Conservation (phyloP, 805 yeast genomes). For the Nakazawaea holstii region DNA sequence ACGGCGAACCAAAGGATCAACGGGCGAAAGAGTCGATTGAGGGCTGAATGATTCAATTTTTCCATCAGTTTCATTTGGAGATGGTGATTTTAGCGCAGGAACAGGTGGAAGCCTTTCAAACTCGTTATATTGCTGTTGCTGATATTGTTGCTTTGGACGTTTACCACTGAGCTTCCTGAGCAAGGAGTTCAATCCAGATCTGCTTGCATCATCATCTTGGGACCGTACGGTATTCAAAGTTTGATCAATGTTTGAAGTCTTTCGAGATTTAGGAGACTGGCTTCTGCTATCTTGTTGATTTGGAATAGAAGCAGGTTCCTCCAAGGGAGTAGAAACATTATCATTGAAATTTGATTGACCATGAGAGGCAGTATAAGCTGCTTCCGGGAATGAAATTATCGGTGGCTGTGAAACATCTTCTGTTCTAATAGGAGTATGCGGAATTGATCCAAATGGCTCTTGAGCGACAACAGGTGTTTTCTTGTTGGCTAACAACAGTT, state of each 20-base stretch:
- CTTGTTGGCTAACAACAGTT: conserved; percentile 12
- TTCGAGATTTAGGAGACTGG: conserved; percentile 10
- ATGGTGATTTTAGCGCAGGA: not conserved
- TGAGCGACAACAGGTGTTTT: conserved; percentile 11
- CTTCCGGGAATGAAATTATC: conserved; percentile 28
- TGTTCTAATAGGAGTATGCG: not conserved
- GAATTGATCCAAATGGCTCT: conserved; percentile 12
- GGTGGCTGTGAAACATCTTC: conserved; percentile 16
- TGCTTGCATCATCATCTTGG: conserved; percentile 5
- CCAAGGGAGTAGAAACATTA: not conserved
- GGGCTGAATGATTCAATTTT: conserved; percentile 1
- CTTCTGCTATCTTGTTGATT: conserved; percentile 8
- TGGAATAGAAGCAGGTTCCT: conserved; percentile 1
- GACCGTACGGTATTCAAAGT: not conserved
- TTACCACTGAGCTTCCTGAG: conserved; percentile 30
- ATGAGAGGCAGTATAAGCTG: conserved; percentile 34
- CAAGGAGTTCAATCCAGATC: conserved; percentile 15
- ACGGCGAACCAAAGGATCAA: conserved; percentile 39
- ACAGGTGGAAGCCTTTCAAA: conserved; percentile 3
- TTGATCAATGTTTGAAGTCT: conserved; percentile 5
- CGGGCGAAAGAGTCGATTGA: conserved; percentile 1
- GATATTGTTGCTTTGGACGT: conserved; percentile 8
- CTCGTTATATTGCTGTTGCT: conserved; percentile 2
- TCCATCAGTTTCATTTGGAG: not conserved
- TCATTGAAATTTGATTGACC: conserved; percentile 10